Percentiles rank a stretch among this genome's conserved stretches.
Evolutionary conservation across 495 filamentous ascomycete genomes (phyloP).

Genomic region (Xylaria flabelliformis): DNA sequence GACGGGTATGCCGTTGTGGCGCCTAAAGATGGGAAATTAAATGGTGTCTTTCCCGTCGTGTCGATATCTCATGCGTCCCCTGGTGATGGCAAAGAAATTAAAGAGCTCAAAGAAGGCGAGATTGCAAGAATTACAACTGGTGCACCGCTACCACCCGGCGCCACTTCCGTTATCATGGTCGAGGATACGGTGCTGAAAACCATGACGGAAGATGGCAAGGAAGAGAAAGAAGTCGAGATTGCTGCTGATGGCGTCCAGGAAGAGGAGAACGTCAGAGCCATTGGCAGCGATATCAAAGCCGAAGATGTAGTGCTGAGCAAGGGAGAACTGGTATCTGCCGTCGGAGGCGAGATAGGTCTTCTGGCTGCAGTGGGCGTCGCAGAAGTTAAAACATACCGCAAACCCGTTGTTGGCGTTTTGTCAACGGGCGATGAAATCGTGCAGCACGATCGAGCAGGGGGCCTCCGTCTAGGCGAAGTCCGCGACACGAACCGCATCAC

Average conservation of each 20-base stretch:
- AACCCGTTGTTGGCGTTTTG: constrained; percentile 82
- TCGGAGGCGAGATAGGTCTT: constrained; percentile 89
- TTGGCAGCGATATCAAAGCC: constrained; percentile 83
- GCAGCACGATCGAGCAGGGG: constrained; percentile 67
- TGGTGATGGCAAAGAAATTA: constrained; percentile 55
- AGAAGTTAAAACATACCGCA: constrained; percentile 76
- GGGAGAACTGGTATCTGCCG: constrained; percentile 78
- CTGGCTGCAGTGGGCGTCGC: constrained; percentile 81
- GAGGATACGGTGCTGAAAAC: constrained; percentile 83
- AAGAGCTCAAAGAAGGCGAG: constrained; percentile 70
- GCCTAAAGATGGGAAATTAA: constrained; percentile 63
- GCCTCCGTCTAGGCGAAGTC: constrained; percentile 79
- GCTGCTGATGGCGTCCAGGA: constrained; percentile 72
- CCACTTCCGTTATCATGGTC: constrained; percentile 95
- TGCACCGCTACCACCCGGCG: constrained; percentile 85
- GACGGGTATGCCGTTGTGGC: constrained; percentile 91
- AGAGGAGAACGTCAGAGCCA: constrained; percentile 88
- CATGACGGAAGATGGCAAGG: constrained; percentile 76
- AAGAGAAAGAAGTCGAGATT: constrained; percentile 88
- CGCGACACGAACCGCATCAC: constrained; percentile 91
- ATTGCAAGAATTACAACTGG: constrained; percentile 93
- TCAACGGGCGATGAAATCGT: constrained; percentile 97
- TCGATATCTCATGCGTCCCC: constrained; percentile 84
- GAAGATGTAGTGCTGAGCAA: constrained; percentile 72
- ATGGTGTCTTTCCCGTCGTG: constrained; percentile 84